Conservation (phyloP, 1,139 yeast genomes). For the Protomyces gravidus region DNA sequence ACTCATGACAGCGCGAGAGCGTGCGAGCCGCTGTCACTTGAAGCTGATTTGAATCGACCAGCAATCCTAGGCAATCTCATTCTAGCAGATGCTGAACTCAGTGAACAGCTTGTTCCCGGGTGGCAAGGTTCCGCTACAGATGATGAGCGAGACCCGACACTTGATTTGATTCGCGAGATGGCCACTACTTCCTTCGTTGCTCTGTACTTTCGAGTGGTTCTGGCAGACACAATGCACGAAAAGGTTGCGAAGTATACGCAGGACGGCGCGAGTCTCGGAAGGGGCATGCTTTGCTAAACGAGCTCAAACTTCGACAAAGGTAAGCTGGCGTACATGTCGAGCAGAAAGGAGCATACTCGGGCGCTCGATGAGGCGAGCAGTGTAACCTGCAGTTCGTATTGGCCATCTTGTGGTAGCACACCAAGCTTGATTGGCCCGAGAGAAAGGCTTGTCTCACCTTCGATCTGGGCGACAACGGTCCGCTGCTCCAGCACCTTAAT, state of each 20-base stretch:
- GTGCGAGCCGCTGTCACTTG: neutral
- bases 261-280: neutral
- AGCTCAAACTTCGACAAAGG: neutral
- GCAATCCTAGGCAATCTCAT: neutral
- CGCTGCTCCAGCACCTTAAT: neutral
- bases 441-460: neutral
- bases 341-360: neutral
- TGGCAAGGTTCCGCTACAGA: neutral
- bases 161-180: neutral
- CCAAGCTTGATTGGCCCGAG: neutral
- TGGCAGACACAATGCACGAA: neutral
- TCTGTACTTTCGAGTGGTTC: neutral
- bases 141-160: no score
- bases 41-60: neutral
- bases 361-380: neutral
- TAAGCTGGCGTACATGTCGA: neutral
- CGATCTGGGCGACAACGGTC: neutral
- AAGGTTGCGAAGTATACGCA: neutral
- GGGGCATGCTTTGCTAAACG: neutral
- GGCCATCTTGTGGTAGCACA: neutral
- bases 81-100: neutral
- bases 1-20: neutral
- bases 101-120: neutral
- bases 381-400: neutral
- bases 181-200: neutral